phyloP scores from a whole-genome alignment of 257 asterid genomes.

The Solanum neorickii region DNA sequence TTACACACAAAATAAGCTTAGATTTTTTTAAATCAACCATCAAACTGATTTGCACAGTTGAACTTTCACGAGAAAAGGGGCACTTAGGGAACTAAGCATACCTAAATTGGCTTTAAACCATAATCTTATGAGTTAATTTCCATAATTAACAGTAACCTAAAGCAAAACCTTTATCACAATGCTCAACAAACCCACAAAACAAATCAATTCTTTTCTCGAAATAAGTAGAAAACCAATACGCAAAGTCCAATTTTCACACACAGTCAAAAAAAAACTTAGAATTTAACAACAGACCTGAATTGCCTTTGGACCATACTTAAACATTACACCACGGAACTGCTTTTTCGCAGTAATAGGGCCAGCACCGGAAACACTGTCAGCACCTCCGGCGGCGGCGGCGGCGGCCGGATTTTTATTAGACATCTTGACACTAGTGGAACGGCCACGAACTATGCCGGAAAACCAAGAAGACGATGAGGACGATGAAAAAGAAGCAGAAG shows the following conservation, averaged over 20 bases:
- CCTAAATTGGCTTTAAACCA: background rate
- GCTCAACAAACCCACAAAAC: background rate
- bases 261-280: background rate
- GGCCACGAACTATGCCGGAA: slow-evolving; percentile 79
- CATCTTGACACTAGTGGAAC: slow-evolving; percentile 42
- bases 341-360: slow-evolving; percentile 61
- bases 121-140: background rate
- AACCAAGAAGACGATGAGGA: slow-evolving; percentile 56
- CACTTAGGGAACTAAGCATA: background rate
- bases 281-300: slow-evolving; percentile 44
- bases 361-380: slow-evolving; percentile 20
- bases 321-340: slow-evolving; percentile 77
- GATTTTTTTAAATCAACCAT: background rate
- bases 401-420: slow-evolving; percentile 17
- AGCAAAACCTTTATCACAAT: background rate
- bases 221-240: background rate
- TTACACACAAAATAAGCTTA: background rate
- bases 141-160: background rate
- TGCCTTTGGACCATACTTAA: slow-evolving; percentile 70
- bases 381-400: slow-evolving; percentile 20
- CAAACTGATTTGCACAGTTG: background rate
- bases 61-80: background rate
- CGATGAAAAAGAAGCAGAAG: slow-evolving; percentile 39
- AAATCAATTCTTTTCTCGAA: background rate
- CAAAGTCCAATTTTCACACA: background rate